These are phyloP conservation scores for Nakaseomyces bracarensis DNA, from an alignment of 1,139 yeast genomes.

Conservation along the genomic window DNA sequence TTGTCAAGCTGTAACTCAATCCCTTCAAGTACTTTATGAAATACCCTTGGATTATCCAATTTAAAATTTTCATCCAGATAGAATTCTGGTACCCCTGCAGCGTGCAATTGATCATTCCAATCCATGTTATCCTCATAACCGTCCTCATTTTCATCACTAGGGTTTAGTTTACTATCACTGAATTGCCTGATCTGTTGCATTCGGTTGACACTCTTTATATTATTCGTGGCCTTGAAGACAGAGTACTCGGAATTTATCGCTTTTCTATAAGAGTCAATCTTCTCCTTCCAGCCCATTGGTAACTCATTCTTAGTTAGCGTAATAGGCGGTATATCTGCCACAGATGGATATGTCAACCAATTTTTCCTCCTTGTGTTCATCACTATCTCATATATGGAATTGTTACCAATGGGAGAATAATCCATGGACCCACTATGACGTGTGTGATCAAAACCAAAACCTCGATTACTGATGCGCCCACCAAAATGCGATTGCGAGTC, in stretches of 20 bases:
- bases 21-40: slow-evolving; percentile 56
- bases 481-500: slow-evolving; percentile 27
- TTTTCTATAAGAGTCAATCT: slow-evolving; percentile 42
- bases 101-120: slow-evolving; percentile 9
- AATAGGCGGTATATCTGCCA: slow-evolving; percentile 78
- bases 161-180: slow-evolving; percentile 31
- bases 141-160: slow-evolving; percentile 11
- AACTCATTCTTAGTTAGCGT: slow-evolving; percentile 52
- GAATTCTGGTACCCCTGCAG: slow-evolving; percentile 48
- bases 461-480: slow-evolving; percentile 10
- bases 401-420: slow-evolving; percentile 64
- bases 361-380: slow-evolving; percentile 32
- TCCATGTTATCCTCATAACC: slow-evolving; percentile 15
- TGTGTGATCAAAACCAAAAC: slow-evolving; percentile 19
- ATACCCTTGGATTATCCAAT: slow-evolving; percentile 80
- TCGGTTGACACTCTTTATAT: slow-evolving; percentile 34
- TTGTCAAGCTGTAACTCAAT: slow-evolving; percentile 25
- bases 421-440: slow-evolving; percentile 27
- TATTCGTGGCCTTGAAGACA: slow-evolving; percentile 36
- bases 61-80: slow-evolving; percentile 64
- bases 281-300: slow-evolving; percentile 42
- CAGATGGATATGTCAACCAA: slow-evolving; percentile 58
- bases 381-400: slow-evolving; percentile 68
- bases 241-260: slow-evolving; percentile 48
- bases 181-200: slow-evolving; percentile 31